A percentile compares a stretch with the other conserved stretches of the same genome.
These are phyloP conservation scores for Didymellaceae sp. DNA, from an alignment of 2,329 filamentous ascomycete genomes.

Conservation along the genomic window DNA sequence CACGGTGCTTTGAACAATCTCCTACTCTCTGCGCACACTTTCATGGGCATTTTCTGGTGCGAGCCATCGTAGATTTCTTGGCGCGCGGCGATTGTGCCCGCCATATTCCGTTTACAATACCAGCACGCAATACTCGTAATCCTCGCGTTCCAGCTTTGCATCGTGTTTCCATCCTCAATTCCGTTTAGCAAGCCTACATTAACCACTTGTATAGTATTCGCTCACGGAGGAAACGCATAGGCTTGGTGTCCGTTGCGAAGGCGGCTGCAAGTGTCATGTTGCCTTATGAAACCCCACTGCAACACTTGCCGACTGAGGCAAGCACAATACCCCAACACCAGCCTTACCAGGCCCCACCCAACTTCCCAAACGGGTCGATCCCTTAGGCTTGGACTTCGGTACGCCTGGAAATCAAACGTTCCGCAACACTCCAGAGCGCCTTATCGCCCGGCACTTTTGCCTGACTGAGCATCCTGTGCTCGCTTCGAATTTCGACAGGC, in stretches of 20 bases:
- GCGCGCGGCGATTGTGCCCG: slow-evolving; percentile 30
- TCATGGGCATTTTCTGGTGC: slow-evolving; percentile 28
- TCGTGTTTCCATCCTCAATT: slow-evolving; percentile 34
- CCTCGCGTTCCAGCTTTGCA: slow-evolving; percentile 27
- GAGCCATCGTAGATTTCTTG: slow-evolving; percentile 34
- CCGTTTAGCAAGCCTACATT: neutral
- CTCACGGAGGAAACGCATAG: slow-evolving; percentile 37
- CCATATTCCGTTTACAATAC: slow-evolving; percentile 38
- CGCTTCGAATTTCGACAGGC: neutral
- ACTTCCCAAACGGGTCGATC: slow-evolving; percentile 26
- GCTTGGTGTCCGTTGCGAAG: slow-evolving; percentile 27
- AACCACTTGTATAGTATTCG: slow-evolving; percentile 12
- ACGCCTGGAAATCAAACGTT: slow-evolving; percentile 43
- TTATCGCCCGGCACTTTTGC: slow-evolving; percentile 35
- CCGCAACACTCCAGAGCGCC: slow-evolving; percentile 38
- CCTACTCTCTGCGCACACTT: slow-evolving; percentile 28
- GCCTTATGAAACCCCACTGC: slow-evolving; percentile 44
- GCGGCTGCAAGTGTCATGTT: slow-evolving; percentile 37
- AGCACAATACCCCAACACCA: slow-evolving; percentile 34
- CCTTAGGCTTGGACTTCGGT: slow-evolving; percentile 43
- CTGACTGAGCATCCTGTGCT: slow-evolving; percentile 24
- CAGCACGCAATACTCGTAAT: slow-evolving; percentile 24
- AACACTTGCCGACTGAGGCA: slow-evolving; percentile 36
- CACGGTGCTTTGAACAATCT: slow-evolving; percentile 40
- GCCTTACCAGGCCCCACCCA: slow-evolving; percentile 24